phyloP scores from a whole-genome alignment of 1,139 yeast genomes.

The Candida anutae region DNA sequence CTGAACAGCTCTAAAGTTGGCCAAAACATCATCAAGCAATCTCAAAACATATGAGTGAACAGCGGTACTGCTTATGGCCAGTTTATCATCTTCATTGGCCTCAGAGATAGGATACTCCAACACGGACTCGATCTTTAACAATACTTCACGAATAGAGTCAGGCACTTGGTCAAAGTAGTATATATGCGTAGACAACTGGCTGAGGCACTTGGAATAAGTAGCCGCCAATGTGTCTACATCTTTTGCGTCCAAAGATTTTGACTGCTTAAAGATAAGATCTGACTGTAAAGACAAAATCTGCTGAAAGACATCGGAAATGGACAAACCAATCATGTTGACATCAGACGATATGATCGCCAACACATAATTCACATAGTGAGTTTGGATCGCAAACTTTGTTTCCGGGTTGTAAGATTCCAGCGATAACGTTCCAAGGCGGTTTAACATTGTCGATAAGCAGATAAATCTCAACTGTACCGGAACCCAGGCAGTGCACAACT shows the following conservation, averaged over 20 bases:
- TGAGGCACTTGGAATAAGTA: slow-evolving; percentile 42
- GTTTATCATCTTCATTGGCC: slow-evolving; percentile 8
- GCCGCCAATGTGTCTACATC: slow-evolving; percentile 20
- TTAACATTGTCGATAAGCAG: slow-evolving; percentile 41
- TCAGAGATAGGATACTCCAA: slow-evolving; percentile 16
- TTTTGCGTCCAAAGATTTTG: slow-evolving; percentile 12
- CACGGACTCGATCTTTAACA: slow-evolving; percentile 30
- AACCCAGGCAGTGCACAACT: slow-evolving; percentile 65
- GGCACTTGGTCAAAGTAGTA: slow-evolving; percentile 74
- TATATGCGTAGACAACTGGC: slow-evolving; percentile 60
- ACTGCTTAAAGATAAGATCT: slow-evolving; percentile 26
- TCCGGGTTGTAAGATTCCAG: slow-evolving; percentile 14
- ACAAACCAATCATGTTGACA: slow-evolving; percentile 80
- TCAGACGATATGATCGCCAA: slow-evolving; percentile 67
- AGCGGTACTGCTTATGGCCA: slow-evolving; percentile 8
- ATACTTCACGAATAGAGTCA: slow-evolving; percentile 61
- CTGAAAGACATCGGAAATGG: slow-evolving; percentile 76
- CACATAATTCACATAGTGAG: slow-evolving; percentile 45
- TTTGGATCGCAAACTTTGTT: slow-evolving; percentile 30
- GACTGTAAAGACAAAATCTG: slow-evolving; percentile 56
- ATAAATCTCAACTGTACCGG: slow-evolving; percentile 85
- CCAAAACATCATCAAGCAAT: slow-evolving; percentile 25
- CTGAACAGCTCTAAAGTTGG: slow-evolving; percentile 24
- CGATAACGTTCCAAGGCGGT: slow-evolving; percentile 15
- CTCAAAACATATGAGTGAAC: slow-evolving; percentile 20